phyloP scores from a whole-genome alignment of 2,329 filamentous ascomycete species.

The Cytospora schulzeri region DNA sequence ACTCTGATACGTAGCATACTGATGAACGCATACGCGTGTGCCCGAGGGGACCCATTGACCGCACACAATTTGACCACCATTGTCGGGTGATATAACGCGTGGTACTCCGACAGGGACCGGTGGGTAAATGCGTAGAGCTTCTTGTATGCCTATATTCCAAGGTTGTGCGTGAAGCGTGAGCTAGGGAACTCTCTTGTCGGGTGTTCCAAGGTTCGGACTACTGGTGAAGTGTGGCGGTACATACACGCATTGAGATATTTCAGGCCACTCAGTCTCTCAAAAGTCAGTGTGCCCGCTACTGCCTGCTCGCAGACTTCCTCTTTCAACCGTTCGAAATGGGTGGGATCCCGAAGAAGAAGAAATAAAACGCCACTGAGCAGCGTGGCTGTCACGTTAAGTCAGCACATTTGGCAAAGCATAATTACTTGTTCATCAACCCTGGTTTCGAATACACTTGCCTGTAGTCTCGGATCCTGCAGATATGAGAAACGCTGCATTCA shows the following conservation, averaged over 20 bases:
- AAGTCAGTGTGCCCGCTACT: not conserved
- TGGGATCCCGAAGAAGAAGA: conserved; percentile 12
- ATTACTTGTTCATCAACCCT: too few relatives aligned
- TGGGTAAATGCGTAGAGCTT: conserved; percentile 40
- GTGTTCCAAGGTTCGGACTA: too few relatives aligned
- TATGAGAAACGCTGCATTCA: conserved; percentile 7
- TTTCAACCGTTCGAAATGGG: not conserved
- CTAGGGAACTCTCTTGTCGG: too few relatives aligned
- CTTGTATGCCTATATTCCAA: conserved; percentile 30
- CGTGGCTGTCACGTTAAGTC: conserved; percentile 1
- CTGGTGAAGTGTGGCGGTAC: not conserved
- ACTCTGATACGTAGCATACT: conserved; percentile 47
- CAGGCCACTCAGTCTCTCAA: conserved; percentile 19
- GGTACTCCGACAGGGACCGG: conserved; percentile 35
- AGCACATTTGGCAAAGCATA: not conserved
- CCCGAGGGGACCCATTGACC: conserved; percentile 37
- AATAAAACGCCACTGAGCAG: conserved; percentile 13
- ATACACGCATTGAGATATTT: conserved; percentile 21
- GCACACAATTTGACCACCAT: conserved; percentile 37
- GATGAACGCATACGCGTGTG: conserved; percentile 45
- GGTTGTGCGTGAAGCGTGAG: not conserved
- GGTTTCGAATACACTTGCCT: not conserved
- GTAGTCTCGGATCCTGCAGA: conserved; percentile 25
- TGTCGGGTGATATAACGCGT: conserved; percentile 30
- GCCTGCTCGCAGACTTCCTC: conserved; percentile 14